Evolutionary conservation across 2,329 filamentous ascomycete species (phyloP).

Genomic region (Colletotrichum gloeosporioides): DNA sequence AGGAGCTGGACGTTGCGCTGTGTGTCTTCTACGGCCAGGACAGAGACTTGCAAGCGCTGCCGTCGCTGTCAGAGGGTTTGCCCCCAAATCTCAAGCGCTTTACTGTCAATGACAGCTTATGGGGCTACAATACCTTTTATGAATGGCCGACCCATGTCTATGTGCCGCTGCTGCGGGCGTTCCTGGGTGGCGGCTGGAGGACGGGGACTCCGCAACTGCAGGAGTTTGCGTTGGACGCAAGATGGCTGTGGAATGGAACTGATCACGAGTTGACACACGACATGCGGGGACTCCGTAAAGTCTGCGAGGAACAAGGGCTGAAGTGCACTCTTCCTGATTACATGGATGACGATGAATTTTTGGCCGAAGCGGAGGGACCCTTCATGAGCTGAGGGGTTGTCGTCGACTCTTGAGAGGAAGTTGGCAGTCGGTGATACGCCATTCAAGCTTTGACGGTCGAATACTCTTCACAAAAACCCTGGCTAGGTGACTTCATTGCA

Average conservation of each 20-base stretch:
- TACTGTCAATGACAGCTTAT: neutral
- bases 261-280: neutral
- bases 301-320: neutral
- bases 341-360: neutral
- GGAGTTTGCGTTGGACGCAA: neutral
- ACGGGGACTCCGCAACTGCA: neutral
- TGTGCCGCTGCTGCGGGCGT: neutral
- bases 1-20: neutral
- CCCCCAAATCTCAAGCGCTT: neutral
- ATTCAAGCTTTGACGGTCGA: no score
- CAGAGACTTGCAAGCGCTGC: neutral
- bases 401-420: no score
- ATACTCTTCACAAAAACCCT: no score
- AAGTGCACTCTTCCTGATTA: neutral
- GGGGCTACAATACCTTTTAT: neutral
- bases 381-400: no score
- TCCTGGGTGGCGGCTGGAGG: neutral
- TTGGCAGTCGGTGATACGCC: no score
- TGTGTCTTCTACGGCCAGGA: neutral
- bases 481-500: no score
- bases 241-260: fast-evolving
- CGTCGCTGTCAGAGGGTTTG: neutral
- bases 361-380: no score
- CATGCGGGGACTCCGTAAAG: neutral
- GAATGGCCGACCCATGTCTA: neutral